Evolutionary conservation across 2,329 filamentous ascomycete genomes (phyloP).

Genomic region (Xylaria sp.): DNA sequence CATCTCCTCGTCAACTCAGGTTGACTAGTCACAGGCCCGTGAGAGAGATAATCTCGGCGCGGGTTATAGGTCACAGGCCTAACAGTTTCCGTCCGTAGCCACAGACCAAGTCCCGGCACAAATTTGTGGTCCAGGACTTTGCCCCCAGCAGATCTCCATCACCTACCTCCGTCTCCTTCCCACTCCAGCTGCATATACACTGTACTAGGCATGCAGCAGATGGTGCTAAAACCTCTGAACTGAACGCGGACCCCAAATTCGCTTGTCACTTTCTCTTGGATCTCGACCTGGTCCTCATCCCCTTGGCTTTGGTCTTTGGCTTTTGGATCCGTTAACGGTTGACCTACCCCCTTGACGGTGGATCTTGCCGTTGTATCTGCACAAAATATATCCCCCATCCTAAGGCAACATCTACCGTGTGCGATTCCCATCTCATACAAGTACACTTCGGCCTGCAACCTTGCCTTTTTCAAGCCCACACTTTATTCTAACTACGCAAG

Average conservation of each 20-base stretch:
- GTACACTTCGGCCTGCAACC: constrained; percentile 52
- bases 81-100: constrained; percentile 33
- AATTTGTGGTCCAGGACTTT: constrained; percentile 44
- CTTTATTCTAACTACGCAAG: constrained; percentile 47
- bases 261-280: constrained; percentile 43
- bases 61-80: constrained; percentile 38
- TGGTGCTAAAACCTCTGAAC: constrained; percentile 50
- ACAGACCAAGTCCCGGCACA: constrained; percentile 45
- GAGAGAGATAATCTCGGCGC: constrained; percentile 36
- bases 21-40: constrained; percentile 39
- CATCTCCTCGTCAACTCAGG: constrained; percentile 34
- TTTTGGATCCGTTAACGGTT: constrained; percentile 44
- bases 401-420: constrained; percentile 51
- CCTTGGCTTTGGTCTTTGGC: constrained; percentile 43
- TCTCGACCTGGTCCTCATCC: constrained; percentile 47
- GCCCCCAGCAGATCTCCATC: constrained; percentile 48
- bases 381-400: constrained; percentile 51
- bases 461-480: constrained; percentile 50
- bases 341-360: constrained; percentile 48
- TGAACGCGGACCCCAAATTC: constrained; percentile 48
- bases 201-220: constrained; percentile 47
- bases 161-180: constrained; percentile 49
- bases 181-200: constrained; percentile 51
- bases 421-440: constrained; percentile 50
- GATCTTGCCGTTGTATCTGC: constrained; percentile 47